phyloP scores from a whole-genome alignment of 345 rosid genomes.

The Eucalyptus guilfoylei region DNA sequence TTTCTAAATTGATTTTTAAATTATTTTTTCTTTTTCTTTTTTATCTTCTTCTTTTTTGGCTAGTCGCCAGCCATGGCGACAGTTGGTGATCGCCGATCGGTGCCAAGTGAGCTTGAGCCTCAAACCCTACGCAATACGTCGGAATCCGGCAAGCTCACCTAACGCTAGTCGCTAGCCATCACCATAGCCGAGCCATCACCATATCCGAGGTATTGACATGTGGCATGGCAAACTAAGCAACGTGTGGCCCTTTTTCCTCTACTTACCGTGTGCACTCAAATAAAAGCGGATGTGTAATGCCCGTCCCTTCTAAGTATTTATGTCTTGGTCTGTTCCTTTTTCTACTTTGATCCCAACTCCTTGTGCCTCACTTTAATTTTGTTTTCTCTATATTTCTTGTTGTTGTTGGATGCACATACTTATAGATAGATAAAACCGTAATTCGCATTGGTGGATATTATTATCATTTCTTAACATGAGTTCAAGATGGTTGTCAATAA shows the following conservation, averaged over 20 bases:
- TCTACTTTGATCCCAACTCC: neutral
- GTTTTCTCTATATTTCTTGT: neutral
- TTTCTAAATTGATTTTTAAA: too few species aligned
- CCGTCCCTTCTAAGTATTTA: neutral
- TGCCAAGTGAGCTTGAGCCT: too few species aligned
- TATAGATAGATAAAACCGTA: too few species aligned
- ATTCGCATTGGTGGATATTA: neutral
- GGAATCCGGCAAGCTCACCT: too few species aligned
- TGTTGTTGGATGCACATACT: neutral
- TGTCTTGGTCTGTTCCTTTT: neutral
- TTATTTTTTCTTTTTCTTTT: too few species aligned
- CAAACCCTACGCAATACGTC: fast-evolving
- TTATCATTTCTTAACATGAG: neutral
- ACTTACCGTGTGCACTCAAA: neutral
- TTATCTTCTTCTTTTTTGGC: too few species aligned
- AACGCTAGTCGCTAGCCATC: too few species aligned
- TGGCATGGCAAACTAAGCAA: neutral
- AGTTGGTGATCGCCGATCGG: fast-evolving
- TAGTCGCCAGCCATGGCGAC: too few species aligned
- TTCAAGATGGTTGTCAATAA: neutral
- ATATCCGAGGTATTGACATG: too few species aligned
- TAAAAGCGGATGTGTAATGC: neutral
- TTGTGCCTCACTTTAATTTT: neutral
- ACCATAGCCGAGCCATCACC: too few species aligned
- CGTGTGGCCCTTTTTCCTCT: neutral